Base-by-base conservation (phyloP, 1,284 basidiomycete species). In the Pisolithus thermaeus region DNA sequence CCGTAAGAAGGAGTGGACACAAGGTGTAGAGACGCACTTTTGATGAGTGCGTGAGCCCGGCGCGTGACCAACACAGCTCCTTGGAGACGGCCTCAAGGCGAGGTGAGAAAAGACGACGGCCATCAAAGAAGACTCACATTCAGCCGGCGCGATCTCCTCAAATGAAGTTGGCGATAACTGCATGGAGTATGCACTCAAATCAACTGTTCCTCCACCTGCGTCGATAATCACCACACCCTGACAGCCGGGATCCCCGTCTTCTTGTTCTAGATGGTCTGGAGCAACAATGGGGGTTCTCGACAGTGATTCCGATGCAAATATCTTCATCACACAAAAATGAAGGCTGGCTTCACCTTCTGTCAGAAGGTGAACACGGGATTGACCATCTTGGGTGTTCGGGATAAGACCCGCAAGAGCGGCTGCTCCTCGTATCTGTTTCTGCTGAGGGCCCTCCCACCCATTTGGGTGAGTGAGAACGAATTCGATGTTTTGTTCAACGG, bases 201-300 rank as follows among this genome's bases (percentile, higher is more conserved):
- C 80, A 7, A 81, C 62, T 0, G 78, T 81, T 1, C 80, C 80
- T 42, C 80, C 79, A 3, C 80, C 80, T 1, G 78, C 79, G 57
- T 82, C 80, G 18, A 83, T 73, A 23, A 84, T 70, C 23, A 79
- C 66, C 4, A 81, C 68, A 0, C 74, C 75, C 38, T 53, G 60
- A 12, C 58, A 51, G 3, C 56, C 73, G 71, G 57, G 49, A 28
- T 28, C 12, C 46, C 35, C 8, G 53, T 16, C 52, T 18, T 68
- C 63, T 11, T 55, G 51, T 16, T 50, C 56, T 8, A 28, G 14
- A 3, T 48, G 38, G 11, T 53, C 60, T 16, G 54, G 20, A 9
- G 59, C 55, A 39, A 67, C 16, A 23, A 63, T 58, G 14, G 57
- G 54, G 43, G 65, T 55, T 51, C 63, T 73, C 39, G 64, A 58